phyloP scores from a whole-genome alignment of 2,329 filamentous ascomycete genomes.

The Xylaria sp. region DNA sequence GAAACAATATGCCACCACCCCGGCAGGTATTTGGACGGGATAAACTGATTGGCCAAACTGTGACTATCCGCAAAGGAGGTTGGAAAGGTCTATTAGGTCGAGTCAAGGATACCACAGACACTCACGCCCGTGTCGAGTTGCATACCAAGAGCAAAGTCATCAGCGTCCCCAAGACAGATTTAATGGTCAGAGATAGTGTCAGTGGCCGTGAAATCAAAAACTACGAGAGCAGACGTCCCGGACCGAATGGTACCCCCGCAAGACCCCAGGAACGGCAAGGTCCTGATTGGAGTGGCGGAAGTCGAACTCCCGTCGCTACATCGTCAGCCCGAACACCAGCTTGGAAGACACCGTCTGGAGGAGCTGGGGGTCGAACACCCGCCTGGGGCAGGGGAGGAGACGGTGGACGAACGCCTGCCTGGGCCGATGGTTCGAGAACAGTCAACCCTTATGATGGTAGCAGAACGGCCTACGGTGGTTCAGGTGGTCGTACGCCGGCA shows the following conservation, averaged over 20 bases:
- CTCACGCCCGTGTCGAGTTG: constrained; percentile 86
- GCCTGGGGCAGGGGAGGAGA: constrained; percentile 68
- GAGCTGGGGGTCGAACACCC: constrained; percentile 67
- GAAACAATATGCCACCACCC: constrained; percentile 71
- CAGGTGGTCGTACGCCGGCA: constrained; percentile 75
- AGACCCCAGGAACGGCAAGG: constrained; percentile 56
- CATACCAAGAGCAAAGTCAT: constrained; percentile 95
- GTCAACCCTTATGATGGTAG: constrained; percentile 78
- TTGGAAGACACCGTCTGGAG: constrained; percentile 73
- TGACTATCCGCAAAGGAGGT: constrained; percentile 85
- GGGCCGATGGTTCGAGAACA: constrained; percentile 74
- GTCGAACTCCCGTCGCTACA: constrained; percentile 74
- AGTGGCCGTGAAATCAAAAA: constrained; percentile 84
- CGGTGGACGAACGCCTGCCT: constrained; percentile 74
- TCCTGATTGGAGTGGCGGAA: constrained; percentile 70
- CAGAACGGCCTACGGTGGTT: constrained; percentile 82
- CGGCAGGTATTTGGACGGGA: constrained; percentile 81
- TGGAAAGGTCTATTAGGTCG: constrained; percentile 95
- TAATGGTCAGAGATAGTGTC: constrained; percentile 86
- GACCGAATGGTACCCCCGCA: constrained; percentile 57
- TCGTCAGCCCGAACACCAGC: constrained; percentile 78
- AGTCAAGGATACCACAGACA: constrained; percentile 92
- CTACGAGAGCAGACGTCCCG: constrained; percentile 60
- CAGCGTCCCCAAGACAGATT: constrained; percentile 80
- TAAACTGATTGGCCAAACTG: constrained; percentile 87